Base-by-base conservation (phyloP, 371 early-diverging fungal genomes). In the Parasitella parasitica region DNA sequence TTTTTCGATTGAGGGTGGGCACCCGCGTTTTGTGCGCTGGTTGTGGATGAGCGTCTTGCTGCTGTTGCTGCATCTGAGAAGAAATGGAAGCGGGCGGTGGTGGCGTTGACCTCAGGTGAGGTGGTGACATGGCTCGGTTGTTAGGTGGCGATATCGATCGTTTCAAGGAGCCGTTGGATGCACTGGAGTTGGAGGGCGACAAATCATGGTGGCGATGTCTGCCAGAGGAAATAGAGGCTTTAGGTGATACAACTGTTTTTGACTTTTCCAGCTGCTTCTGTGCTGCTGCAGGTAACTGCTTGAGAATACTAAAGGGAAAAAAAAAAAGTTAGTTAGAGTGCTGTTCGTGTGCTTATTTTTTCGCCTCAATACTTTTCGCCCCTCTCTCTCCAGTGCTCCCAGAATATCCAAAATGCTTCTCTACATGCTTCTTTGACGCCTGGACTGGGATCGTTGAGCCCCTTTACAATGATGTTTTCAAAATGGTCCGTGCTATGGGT, bases 61-160 rank as follows among this genome's bases (percentile, higher is more conserved):
- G 41, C 39, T 61, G 36, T 54, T 55, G 37, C 22, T 69, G 67
- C 27, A 69, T 54, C 2, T 71, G 66, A 35, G 71, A 71, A 11
- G 75, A 65, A 7, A 63, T 57, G 15, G 69, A 63, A 16, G 58
- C n/a, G n/a, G n/a, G 30, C 27, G 66, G 63, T 6, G 72, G 61
- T 13, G 76, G 73, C 16, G 71, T 54, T 20, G 43, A 48, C 43
- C 76, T 94, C 97, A 54, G 99, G 24, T 61, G 99, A 26, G 91
- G 92, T 11, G 43, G 43, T 32, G 98, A 99, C 72, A 94, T 91
- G 75, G 98, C 95, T 6, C 74, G 70, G 20, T 43, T 43, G 43
- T 24, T 43, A 22, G 43, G 11, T 16, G 68, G 72, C n/a, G 75
- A 69, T 15, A 72, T 49, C 22, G 66, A 64, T 6, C 70, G 11